Conservation (phyloP, 345 rosid species). For the Rhizophora mangle region DNA sequence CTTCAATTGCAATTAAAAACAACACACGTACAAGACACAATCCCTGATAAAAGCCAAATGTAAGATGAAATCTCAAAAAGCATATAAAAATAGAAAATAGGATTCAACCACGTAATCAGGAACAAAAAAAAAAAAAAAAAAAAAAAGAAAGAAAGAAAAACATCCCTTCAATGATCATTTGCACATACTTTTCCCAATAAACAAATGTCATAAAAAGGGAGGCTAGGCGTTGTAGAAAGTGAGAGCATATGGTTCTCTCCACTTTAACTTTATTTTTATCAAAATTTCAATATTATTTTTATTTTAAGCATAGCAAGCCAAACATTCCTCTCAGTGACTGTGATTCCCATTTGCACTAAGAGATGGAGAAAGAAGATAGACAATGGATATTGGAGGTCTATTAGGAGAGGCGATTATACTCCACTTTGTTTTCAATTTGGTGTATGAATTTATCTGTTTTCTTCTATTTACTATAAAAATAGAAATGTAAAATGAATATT, state of each 20-base stretch:
- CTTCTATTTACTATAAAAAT: not conserved
- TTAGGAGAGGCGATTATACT: not conserved
- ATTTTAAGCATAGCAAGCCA: conserved; percentile 1
- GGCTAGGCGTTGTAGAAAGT: conserved; percentile 41
- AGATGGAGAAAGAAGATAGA: conserved; percentile 3
- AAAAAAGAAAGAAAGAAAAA: too few relatives aligned
- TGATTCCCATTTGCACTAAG: conserved; percentile 27
- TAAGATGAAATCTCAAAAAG: not conserved
- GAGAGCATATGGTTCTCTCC: conserved; percentile 46
- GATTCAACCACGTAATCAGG: conserved; percentile 8
- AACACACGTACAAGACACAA: too few relatives aligned
- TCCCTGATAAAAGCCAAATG: not conserved
- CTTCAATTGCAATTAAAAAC: too few relatives aligned
- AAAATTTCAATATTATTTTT: not conserved
- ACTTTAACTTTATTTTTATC: not conserved
- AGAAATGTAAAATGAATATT: not conserved
- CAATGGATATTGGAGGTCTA: conserved; percentile 13
- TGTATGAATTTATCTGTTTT: not conserved
- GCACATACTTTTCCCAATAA: conserved; percentile 16
- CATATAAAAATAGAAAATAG: conserved; percentile 9
- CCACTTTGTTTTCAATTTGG: too few relatives aligned
- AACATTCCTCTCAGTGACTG: conserved; percentile 6
- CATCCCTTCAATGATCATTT: not conserved
- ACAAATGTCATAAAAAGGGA: conserved; percentile 35
- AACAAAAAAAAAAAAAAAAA: not conserved